Percentiles rank a stretch among this genome's conserved stretches.
Conservation (phyloP, 1,284 basidiomycete species). For the Lentinula novae-zelandiae region DNA sequence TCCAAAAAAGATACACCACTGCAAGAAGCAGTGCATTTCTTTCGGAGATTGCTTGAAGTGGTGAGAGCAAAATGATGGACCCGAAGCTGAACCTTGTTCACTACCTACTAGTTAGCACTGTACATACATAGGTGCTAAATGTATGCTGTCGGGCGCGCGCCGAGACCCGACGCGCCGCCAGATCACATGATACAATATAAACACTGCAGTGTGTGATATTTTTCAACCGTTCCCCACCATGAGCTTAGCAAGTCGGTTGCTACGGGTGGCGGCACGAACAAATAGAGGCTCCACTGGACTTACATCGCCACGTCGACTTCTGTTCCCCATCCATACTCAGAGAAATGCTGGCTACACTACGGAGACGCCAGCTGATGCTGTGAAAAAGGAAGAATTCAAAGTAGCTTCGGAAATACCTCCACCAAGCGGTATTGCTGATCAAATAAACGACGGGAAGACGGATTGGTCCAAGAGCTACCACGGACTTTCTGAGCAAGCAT, state of each 20-base stretch:
- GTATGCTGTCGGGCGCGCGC: not conserved
- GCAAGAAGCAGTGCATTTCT: too few relatives aligned
- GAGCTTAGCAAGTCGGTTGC: conserved; percentile 1
- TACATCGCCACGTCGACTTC: not conserved
- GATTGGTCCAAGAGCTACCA: conserved; percentile 91
- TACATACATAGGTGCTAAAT: too few relatives aligned
- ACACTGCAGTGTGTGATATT: too few relatives aligned
- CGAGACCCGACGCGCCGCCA: not conserved
- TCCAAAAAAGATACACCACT: too few relatives aligned
- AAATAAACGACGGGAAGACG: conserved; percentile 23
- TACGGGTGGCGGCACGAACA: not conserved
- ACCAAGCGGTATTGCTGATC: not conserved
- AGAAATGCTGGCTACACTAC: not conserved
- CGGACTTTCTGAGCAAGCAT: conserved; percentile 79
- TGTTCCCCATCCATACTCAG: not conserved
- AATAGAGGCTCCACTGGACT: not conserved
- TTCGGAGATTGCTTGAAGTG: too few relatives aligned
- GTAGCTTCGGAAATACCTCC: conserved; percentile 9
- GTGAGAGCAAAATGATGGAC: too few relatives aligned
- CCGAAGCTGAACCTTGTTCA: too few relatives aligned
- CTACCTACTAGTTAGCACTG: too few relatives aligned
- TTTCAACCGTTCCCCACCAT: not conserved
- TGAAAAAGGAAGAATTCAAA: conserved; percentile 3
- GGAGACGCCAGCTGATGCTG: not conserved
- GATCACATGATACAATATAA: not conserved